These are phyloP conservation scores for Eucalyptus polyanthemos DNA, from an alignment of 345 rosid species.

Conservation along the genomic window DNA sequence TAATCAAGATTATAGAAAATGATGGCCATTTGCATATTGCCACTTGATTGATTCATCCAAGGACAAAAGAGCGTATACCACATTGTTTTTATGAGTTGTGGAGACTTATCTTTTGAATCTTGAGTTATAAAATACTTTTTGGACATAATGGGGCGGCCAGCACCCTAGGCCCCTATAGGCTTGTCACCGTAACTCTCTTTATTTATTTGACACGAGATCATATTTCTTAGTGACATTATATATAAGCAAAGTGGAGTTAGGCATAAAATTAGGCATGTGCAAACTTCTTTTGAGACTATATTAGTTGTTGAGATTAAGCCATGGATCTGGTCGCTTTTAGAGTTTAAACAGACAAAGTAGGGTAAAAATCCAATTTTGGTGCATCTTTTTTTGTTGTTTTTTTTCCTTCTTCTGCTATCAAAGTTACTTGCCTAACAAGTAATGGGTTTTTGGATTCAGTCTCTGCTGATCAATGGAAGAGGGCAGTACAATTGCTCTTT, in stretches of 20 bases:
- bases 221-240: background rate
- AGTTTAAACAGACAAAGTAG: background rate
- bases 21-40: background rate
- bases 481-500: slow-evolving; percentile 80
- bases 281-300: background rate
- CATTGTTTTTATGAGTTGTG: background rate
- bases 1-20: background rate
- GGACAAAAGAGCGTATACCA: background rate
- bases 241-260: background rate
- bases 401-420: background rate
- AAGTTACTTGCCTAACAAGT: background rate
- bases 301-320: background rate
- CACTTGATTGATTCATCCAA: background rate
- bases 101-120: background rate
- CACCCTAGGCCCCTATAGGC: background rate
- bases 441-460: background rate
- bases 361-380: background rate
- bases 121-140: background rate
- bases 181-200: background rate
- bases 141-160: background rate
- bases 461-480: slow-evolving; percentile 69
- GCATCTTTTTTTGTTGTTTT: background rate
- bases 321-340: background rate
- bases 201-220: background rate
- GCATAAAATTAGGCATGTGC: background rate